Percentiles rank a stretch among this genome's conserved stretches.
phyloP scores from a whole-genome alignment of 495 filamentous ascomycete genomes.

The Trichoderma gamsii region DNA sequence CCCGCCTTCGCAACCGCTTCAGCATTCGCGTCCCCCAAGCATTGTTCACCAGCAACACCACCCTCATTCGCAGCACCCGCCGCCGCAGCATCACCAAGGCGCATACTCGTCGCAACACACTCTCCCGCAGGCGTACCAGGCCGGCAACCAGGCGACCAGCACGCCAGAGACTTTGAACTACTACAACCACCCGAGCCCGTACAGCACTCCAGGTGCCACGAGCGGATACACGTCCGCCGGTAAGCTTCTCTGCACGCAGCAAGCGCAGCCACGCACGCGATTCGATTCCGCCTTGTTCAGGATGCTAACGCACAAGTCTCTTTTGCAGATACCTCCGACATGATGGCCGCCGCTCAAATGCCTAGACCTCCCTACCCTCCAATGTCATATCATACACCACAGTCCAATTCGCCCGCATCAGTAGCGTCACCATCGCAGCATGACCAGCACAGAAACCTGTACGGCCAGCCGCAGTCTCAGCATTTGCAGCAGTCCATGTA shows the following conservation, averaged over 20 bases:
- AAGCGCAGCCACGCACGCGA: neutral
- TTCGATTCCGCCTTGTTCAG: constrained; percentile 19
- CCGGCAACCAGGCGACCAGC: constrained; percentile 47
- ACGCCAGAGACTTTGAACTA: constrained; percentile 61
- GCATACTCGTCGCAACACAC: constrained; percentile 55
- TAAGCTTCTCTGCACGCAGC: constrained; percentile 41
- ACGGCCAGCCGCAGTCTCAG: constrained; percentile 73
- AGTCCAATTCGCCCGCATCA: constrained; percentile 94
- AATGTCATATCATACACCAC: constrained; percentile 86
- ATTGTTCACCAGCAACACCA: constrained; percentile 62
- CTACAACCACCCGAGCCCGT: constrained; percentile 67
- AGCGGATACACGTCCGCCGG: constrained; percentile 74
- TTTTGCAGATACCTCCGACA: constrained; percentile 69
- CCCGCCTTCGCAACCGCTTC: constrained; percentile 48
- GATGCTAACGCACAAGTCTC: neutral
- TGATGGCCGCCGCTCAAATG: constrained; percentile 93
- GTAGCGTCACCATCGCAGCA: constrained; percentile 84
- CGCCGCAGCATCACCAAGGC: constrained; percentile 44
- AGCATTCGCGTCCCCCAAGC: constrained; percentile 58
- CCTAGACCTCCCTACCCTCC: constrained; percentile 76
- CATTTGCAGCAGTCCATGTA: constrained; percentile 66
- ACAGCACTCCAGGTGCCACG: constrained; percentile 63
- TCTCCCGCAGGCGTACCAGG: constrained; percentile 32
- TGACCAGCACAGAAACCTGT: constrained; percentile 82
- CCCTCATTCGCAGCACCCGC: constrained; percentile 39